These are phyloP conservation scores for Paramecium sonneborni DNA, from an alignment of 73 alveolate genomes.

Conservation along the genomic window DNA sequence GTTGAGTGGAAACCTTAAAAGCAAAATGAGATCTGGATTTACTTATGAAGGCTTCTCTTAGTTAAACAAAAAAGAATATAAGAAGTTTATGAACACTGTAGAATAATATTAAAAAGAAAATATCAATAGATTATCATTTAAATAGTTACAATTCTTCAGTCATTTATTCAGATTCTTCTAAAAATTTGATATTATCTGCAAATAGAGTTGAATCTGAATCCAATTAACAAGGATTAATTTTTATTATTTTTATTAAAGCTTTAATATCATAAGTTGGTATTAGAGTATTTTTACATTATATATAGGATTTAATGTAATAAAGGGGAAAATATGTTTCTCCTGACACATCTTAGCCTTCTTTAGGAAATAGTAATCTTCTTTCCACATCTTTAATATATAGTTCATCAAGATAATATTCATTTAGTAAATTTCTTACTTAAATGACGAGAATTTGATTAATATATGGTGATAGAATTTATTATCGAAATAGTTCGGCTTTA, in stretches of 20 bases:
- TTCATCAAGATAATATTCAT: slow-evolving; percentile 3
- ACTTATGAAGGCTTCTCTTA: neutral
- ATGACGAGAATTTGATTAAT: neutral
- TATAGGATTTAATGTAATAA: neutral
- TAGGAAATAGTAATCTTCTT: neutral
- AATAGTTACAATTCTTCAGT: neutral
- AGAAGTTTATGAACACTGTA: neutral
- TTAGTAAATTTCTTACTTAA: neutral
- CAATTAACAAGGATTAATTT: neutral
- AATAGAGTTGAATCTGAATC: neutral
- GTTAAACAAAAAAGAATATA: neutral
- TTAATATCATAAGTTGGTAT: slow-evolving; percentile 6
- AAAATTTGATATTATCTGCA: neutral
- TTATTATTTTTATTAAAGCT: neutral
- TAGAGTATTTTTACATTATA: neutral
- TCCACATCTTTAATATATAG: slow-evolving; percentile 12
- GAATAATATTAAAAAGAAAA: neutral
- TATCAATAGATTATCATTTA: neutral
- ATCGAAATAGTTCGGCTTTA: neutral
- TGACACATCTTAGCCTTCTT: neutral
- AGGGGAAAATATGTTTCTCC: neutral
- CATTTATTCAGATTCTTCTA: neutral
- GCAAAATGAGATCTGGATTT: neutral
- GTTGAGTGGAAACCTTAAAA: neutral
- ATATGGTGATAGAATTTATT: neutral